Evolutionary conservation across 192 early-diverging fungal genomes (phyloP).

Genomic region (Mortierella hygrophila): DNA sequence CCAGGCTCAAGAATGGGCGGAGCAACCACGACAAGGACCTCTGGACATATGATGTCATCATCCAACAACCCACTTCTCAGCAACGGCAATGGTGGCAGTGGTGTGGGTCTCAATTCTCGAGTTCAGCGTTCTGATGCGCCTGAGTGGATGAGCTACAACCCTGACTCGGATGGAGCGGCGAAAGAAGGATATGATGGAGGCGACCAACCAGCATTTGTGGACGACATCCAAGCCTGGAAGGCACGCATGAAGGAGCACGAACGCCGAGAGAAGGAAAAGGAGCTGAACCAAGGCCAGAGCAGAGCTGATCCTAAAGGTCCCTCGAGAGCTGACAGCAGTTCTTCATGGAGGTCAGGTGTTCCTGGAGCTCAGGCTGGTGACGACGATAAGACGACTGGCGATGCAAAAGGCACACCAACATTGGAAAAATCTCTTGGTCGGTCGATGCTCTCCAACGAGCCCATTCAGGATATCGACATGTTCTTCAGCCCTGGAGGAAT

Average conservation of each 20-base stretch:
- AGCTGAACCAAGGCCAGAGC: slow-evolving; percentile 40
- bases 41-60: slow-evolving; percentile 19
- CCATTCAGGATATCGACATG: slow-evolving; percentile 56
- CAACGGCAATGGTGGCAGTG: slow-evolving; percentile 14
- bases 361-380: background rate
- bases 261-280: slow-evolving; percentile 58
- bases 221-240: slow-evolving; percentile 73
- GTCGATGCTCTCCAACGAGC: slow-evolving; percentile 32
- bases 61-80: slow-evolving; percentile 10
- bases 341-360: slow-evolving; percentile 58
- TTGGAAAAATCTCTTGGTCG: slow-evolving; percentile 34
- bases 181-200: slow-evolving; percentile 34
- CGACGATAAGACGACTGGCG: slow-evolving; percentile 28
- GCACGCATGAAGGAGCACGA: slow-evolving; percentile 70
- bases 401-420: background rate
- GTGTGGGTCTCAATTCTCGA: slow-evolving; percentile 8
- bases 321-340: slow-evolving; percentile 61
- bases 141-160: slow-evolving; percentile 75
- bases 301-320: slow-evolving; percentile 43
- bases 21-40: background rate
- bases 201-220: slow-evolving; percentile 57
- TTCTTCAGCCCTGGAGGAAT: slow-evolving; percentile 61
- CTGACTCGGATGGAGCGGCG: slow-evolving; percentile 51
- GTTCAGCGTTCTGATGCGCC: slow-evolving; percentile 58
- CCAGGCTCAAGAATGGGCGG: slow-evolving; percentile 22